Evolutionary conservation across 176 grass and related monocot genomes (phyloP), one percentile per base, ranked within the genome.

Genomic region (Ananas comosus): DNA sequence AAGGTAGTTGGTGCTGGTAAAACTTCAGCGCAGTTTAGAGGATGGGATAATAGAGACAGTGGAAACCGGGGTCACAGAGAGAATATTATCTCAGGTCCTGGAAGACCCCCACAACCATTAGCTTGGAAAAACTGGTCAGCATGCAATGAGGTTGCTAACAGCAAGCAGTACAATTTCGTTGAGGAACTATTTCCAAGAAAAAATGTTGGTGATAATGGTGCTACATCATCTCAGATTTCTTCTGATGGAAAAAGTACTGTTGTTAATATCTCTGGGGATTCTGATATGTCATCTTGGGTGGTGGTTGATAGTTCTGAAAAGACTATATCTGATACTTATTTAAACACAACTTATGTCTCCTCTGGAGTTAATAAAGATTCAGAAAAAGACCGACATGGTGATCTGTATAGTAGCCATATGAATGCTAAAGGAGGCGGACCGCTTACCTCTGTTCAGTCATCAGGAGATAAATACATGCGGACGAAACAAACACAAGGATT

Each of bases 111-210:
- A 13, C 87, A 86, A 71, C 85, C 84, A 49, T 78, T 99, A 61
- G 90, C 93, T 73, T 80, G 91, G 94, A 99, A 99, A 79, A 92
- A 92, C 25, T 92, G 84, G 74, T 99, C 94, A 73, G 89, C 89
- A 76, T 91, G 86, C 74, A 99, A 99, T 91, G 94, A 99, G 18
- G 84, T 91, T 86, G 78, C 84, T 72, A 93, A 82, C 78, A 95
- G 81, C 70, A 95, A 90, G 51, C 83, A 95, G 54, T 79, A 82
- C 77, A 93, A 88, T 79, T 88, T 80, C 61, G 82, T 80, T 66
- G 76, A 87, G 64, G 82, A 76, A 47, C 80, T 71, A 64, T 83
- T 75, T 68, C 70, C 80, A 63, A 82, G 71, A 65, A 92, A 64
- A 77, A 99, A 91, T 78, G 10, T 76, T 74, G 78, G 83, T 76